phyloP scores from a whole-genome alignment of 176 grass and related monocot genomes.

The Zea luxurians region DNA sequence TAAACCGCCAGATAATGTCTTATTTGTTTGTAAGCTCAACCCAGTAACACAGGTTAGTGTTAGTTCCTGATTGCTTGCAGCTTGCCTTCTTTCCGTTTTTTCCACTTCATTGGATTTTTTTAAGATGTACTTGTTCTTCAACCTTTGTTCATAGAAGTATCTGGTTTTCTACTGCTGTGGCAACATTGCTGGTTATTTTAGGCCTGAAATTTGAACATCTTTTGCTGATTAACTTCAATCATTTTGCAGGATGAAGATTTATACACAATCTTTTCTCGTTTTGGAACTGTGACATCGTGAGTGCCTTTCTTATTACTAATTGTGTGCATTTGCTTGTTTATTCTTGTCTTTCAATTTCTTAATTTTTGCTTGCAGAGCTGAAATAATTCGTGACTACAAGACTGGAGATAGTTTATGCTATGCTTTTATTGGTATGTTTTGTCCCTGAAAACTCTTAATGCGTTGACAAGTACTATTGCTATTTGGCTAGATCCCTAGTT shows the following conservation, averaged over 20 bases:
- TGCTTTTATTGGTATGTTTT: slow-evolving; percentile 65
- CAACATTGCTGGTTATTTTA: slow-evolving; percentile 6
- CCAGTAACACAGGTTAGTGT: slow-evolving; percentile 84
- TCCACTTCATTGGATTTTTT: slow-evolving; percentile 7
- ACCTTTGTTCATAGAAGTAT: not conserved
- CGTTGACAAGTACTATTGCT: not conserved
- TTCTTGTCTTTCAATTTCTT: slow-evolving; percentile 23
- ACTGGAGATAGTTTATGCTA: slow-evolving; percentile 96
- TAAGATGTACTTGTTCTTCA: not conserved
- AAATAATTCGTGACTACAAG: slow-evolving; percentile 93
- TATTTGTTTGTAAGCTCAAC: slow-evolving; percentile 98
- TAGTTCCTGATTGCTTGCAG: slow-evolving; percentile 2
- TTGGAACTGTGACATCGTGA: slow-evolving; percentile 91
- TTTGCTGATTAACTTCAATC: slow-evolving; percentile 1
- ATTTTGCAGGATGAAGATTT: slow-evolving; percentile 89
- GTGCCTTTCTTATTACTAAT: slow-evolving; percentile 39
- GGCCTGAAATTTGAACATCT: not conserved
- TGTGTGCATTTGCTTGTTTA: slow-evolving; percentile 30
- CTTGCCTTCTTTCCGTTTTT: not conserved
- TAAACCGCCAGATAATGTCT: slow-evolving; percentile 84
- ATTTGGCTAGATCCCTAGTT: slow-evolving; percentile 30
- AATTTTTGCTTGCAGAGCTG: slow-evolving; percentile 59
- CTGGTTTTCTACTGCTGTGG: not conserved
- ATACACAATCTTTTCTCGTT: slow-evolving; percentile 93
- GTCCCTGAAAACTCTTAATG: not conserved